A percentile compares a stretch with the other conserved stretches of the same genome.
Conservation (phyloP, 805 yeast species). For the Kregervanrija fluxuum region DNA sequence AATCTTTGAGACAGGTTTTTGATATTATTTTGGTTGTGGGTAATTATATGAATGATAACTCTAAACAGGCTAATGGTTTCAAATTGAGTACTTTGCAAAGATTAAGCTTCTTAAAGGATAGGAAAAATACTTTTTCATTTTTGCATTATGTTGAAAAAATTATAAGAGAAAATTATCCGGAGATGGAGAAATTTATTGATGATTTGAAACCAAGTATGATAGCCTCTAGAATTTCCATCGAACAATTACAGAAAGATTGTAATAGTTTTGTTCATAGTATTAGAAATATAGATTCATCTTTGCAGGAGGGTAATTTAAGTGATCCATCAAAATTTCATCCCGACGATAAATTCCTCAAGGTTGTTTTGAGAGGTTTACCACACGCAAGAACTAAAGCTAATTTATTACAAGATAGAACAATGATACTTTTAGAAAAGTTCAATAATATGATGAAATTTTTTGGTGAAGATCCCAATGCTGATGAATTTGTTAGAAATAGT, state of each 20-base stretch:
- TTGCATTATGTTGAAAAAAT: slow-evolving; percentile 88
- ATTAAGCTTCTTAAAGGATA: slow-evolving; percentile 85
- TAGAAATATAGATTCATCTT: slow-evolving; percentile 62
- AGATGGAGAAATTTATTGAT: slow-evolving; percentile 62
- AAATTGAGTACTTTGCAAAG: slow-evolving; percentile 84
- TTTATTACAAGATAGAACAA: slow-evolving; percentile 55
- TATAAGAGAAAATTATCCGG: slow-evolving; percentile 79
- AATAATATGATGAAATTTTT: slow-evolving; percentile 69
- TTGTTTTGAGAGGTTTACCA: slow-evolving; percentile 60
- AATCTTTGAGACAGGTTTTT: slow-evolving; percentile 61
- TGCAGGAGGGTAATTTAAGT: slow-evolving; percentile 79
- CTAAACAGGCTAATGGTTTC: slow-evolving; percentile 91
- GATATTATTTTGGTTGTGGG: slow-evolving; percentile 88
- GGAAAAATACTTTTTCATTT: slow-evolving; percentile 78
- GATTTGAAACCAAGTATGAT: slow-evolving; percentile 54
- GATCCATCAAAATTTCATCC: slow-evolving; percentile 79
- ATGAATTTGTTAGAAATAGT: slow-evolving; percentile 53
- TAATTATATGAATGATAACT: slow-evolving; percentile 90
- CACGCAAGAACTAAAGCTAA: slow-evolving; percentile 68
- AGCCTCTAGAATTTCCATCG: slow-evolving; percentile 72
- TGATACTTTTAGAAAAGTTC: slow-evolving; percentile 57
- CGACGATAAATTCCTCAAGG: slow-evolving; percentile 58
- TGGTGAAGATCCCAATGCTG: slow-evolving; percentile 77
- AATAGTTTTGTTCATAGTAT: slow-evolving; percentile 52
- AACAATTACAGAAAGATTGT: slow-evolving; percentile 73